Conservation (phyloP, 306 rosid species). For the Begonia fuchsioides region DNA sequence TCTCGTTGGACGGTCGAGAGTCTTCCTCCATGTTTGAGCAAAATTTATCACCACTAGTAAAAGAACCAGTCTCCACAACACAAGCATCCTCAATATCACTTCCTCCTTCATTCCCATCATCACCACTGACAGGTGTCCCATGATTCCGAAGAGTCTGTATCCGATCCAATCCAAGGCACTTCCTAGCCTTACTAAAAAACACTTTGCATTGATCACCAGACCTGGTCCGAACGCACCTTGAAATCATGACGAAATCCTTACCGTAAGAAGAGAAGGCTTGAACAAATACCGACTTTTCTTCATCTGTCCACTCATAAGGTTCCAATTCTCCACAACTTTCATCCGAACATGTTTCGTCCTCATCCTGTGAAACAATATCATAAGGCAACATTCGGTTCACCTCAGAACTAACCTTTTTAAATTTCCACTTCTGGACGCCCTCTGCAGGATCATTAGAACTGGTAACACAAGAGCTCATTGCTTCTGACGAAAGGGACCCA, state of each 20-base stretch:
- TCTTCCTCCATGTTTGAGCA: constrained; percentile 36
- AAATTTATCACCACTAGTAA: constrained; percentile 32
- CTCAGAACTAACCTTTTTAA: too few relatives aligned
- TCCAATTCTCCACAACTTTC: constrained; percentile 89
- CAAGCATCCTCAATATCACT: constrained; percentile 69
- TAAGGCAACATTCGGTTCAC: too few relatives aligned
- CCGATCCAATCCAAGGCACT: constrained; percentile 72
- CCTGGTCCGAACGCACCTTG: constrained; percentile 56
- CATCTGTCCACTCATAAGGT: constrained; percentile 75
- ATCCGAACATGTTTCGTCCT: constrained; percentile 81
- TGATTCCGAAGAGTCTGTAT: constrained; percentile 35
- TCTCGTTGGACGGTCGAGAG: too few relatives aligned
- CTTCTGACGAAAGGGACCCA: constrained; percentile 76
- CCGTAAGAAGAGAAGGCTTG: constrained; percentile 82
- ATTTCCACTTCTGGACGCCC: too few relatives aligned
- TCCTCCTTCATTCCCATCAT: constrained; percentile 53
- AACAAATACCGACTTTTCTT: constrained; percentile 61
- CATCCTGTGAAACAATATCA: too few relatives aligned
- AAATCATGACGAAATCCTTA: constrained; percentile 53
- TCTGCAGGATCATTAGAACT: too few relatives aligned
- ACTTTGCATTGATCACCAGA: constrained; percentile 80
- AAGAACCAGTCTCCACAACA: constrained; percentile 40
- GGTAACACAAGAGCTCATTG: constrained; percentile 70
- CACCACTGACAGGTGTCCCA: constrained; percentile 27
- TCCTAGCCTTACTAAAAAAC: constrained; percentile 86